Base-by-base conservation (phyloP, 306 rosid genomes). In the Sesbania bispinosa region DNA sequence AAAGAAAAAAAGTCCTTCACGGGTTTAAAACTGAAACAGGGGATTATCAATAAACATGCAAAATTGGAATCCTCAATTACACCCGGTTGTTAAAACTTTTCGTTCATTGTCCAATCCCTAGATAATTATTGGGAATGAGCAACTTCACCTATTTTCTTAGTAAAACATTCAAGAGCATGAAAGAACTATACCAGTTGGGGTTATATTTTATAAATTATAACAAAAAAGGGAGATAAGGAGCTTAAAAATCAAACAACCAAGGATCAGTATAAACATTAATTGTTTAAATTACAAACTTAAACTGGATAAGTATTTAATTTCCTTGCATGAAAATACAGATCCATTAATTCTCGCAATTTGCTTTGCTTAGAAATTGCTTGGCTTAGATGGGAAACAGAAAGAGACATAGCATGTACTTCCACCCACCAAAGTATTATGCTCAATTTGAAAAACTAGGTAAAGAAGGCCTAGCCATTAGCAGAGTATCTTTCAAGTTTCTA, bases 301-400 rank as follows among this genome's bases (percentile, higher is more conserved):
- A 46, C 1, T n/a, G 26, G 14, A 26, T 0, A 43, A 67, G 18
- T 16, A 10, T 30, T 45, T 0, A 64, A n/a, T 7, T 43, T 43
- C 27, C 18, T 43, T 1, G 0, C 4, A 48, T 6, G 15, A 67
- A 10, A 19, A 59, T 16, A 8, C 20, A 4, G 36, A 18, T 6
- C 13, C n/a, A 47, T 20, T 8, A 32, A 14, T 4, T 9, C 3
- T 66, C 2, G 20, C 0, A 11, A 2, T 20, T n/a, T 51, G 7
- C 5, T 33, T 6, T 29, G 13, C 2, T 53, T 18, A 11, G 29
- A 42, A 6, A 57, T 67, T 11, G 36, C 54, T 24, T 59, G 43
- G 42, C n/a, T 16, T 10, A 11, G 38, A 55, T 11, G 55, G 46
- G 54, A 63, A 71, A 63, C 82, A 71, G 74, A 77, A 62, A 77